Evolutionary conservation across 768 basidiomycete genomes (phyloP).

Genomic region (Candolleomyces eurysporus): DNA sequence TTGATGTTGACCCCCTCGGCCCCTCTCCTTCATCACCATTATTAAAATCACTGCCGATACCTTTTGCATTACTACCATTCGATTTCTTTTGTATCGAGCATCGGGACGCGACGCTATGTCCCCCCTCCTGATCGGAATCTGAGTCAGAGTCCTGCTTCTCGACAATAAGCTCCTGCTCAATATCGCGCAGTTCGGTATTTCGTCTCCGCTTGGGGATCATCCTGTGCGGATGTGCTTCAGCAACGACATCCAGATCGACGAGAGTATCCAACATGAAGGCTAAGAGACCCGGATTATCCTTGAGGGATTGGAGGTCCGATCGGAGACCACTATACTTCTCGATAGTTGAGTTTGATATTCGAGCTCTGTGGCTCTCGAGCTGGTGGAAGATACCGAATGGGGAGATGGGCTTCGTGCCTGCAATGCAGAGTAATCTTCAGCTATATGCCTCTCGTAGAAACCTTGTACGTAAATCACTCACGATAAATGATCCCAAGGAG

Average conservation of each 20-base stretch:
- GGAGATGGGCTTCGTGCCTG: background rate
- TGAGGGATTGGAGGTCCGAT: background rate
- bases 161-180: too few relatives aligned
- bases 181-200: too few relatives aligned
- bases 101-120: too few relatives aligned
- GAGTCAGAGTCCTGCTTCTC: too few relatives aligned
- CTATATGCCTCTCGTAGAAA: background rate
- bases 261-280: background rate
- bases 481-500: slow-evolving; percentile 17
- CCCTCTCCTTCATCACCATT: too few relatives aligned
- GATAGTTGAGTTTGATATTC: background rate
- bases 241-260: background rate
- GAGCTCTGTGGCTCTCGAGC: background rate
- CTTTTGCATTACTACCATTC: too few relatives aligned
- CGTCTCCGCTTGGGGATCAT: too few relatives aligned
- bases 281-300: background rate
- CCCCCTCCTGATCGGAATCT: too few relatives aligned
- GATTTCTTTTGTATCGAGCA: too few relatives aligned
- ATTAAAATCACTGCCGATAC: too few relatives aligned
- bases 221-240: too few relatives aligned
- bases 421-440: background rate
- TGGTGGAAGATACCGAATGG: background rate
- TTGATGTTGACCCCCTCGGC: too few relatives aligned
- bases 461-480: background rate
- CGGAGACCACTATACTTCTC: background rate